phyloP scores from a whole-genome alignment of 192 early-diverging fungal genomes.

The Backusella psychrophila region DNA sequence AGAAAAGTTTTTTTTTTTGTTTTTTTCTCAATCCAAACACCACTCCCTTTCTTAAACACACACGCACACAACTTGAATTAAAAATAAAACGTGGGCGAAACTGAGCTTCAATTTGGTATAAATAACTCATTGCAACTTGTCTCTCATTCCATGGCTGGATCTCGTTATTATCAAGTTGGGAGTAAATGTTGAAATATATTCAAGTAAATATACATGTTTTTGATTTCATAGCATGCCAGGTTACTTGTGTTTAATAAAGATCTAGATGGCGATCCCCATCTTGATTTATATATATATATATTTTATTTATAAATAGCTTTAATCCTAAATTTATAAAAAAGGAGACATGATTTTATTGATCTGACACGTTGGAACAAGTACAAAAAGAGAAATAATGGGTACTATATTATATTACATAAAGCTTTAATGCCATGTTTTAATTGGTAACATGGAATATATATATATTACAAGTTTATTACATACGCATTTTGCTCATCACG shows the following conservation, averaged over 20 bases:
- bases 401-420: neutral
- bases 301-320: too few relatives aligned
- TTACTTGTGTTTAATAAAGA: too few relatives aligned
- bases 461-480: too few relatives aligned
- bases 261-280: too few relatives aligned
- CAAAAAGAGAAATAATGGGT: neutral
- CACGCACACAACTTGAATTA: neutral
- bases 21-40: neutral
- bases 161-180: too few relatives aligned
- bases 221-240: too few relatives aligned
- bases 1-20: neutral
- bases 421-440: neutral
- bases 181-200: too few relatives aligned
- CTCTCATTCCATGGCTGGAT: too few relatives aligned
- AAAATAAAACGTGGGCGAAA: neutral
- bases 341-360: neutral
- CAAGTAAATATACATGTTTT: too few relatives aligned
- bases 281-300: too few relatives aligned
- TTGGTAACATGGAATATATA: neutral
- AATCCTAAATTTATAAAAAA: neutral
- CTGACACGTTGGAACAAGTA: neutral
- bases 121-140: too few relatives aligned
- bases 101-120: too few relatives aligned
- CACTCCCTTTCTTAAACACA: neutral
- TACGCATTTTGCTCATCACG: neutral